These are phyloP conservation scores for Rhizoctonia solani DNA, from an alignment of 1,284 basidiomycete genomes.

Conservation along the genomic window DNA sequence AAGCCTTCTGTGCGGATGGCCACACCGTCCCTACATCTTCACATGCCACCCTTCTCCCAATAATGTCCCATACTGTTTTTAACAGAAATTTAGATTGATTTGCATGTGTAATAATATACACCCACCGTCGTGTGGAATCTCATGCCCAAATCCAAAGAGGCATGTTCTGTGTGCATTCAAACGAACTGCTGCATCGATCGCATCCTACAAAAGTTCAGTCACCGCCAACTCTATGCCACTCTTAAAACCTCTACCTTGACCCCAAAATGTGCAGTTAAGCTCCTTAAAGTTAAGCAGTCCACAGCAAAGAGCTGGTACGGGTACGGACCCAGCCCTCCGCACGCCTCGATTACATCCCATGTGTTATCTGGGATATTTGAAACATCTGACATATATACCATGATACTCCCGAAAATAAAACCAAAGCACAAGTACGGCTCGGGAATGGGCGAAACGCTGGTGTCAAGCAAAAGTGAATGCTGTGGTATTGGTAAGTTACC, in stretches of 20 bases:
- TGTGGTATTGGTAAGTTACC: not conserved
- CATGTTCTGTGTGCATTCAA: constrained; percentile 67
- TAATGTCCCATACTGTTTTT: constrained; percentile 60
- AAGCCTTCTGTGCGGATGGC: constrained; percentile 48
- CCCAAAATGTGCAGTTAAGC: constrained; percentile 74
- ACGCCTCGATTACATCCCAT: constrained; percentile 56
- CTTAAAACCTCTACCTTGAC: constrained; percentile 47
- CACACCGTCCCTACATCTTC: constrained; percentile 41
- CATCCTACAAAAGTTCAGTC: constrained; percentile 42
- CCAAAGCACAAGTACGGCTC: constrained; percentile 69
- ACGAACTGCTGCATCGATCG: constrained; percentile 58
- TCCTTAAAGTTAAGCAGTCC: constrained; percentile 65
- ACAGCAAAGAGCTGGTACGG: constrained; percentile 57
- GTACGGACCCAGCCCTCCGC: constrained; percentile 27
- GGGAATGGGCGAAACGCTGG: constrained; percentile 44
- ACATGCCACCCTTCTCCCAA: constrained; percentile 57
- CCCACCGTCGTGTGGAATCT: constrained; percentile 59
- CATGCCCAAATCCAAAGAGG: constrained; percentile 69
- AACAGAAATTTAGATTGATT: not conserved
- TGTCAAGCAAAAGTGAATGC: not conserved
- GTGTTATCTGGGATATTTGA: constrained; percentile 70
- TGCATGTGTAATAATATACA: not conserved
- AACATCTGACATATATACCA: constrained; percentile 76
- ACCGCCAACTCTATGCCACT: not conserved
- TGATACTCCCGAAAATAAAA: constrained; percentile 65